Base-by-base conservation (phyloP, 2,329 filamentous ascomycete genomes). In the Ophiocordyceps camponoti-saundersi region DNA sequence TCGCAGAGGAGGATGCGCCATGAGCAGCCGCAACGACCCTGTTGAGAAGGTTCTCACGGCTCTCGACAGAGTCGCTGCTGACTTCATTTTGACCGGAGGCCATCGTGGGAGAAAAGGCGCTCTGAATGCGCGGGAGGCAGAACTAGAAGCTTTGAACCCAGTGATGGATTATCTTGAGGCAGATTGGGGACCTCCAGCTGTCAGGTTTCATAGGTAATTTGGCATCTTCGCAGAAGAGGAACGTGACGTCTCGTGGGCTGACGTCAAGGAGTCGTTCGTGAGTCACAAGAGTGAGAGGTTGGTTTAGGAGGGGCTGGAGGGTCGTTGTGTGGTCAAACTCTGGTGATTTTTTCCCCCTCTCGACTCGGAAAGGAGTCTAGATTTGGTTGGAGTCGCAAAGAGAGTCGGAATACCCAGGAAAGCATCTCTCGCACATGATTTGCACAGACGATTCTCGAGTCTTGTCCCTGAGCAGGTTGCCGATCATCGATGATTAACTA, bases 21-120 rank as follows among this genome's bases (percentile, higher is more conserved):
- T 61, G 59, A 6, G 61, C 60, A 1, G 55, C 60, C 15, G 56
- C 55, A 10, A 63, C 54, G 57, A 61, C 59, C 47, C 50, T 53
- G 44, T 54, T 50, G 43, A 61, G 54, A 8, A 63, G 47, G 7
- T 48, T 51, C 21, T 56, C 53, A 36, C 57, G 58, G 16, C 48
- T 53, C 22, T 58, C 52, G 15, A 22, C 3, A 16, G 13, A n/a
- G 6, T 40, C 36, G n/a, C n/a, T 7, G n/a, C n/a, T 18, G 36
- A 8, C 36, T 40, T n/a, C n/a, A 40, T 18, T 5, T 40, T 40
- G 36, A 20, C 21, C n/a, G 6, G 36, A 20, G 18, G 36, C 36
- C 36, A 40, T 40, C n/a, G n/a, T 40, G n/a, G 18, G 11, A 40
- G n/a, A 10, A 20, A 11, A n/a, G 6, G 18, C 36, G 36, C 18